Evolutionary conservation across 2,329 filamentous ascomycete genomes (phyloP).

Genomic region (Verticillium albo-atrum): DNA sequence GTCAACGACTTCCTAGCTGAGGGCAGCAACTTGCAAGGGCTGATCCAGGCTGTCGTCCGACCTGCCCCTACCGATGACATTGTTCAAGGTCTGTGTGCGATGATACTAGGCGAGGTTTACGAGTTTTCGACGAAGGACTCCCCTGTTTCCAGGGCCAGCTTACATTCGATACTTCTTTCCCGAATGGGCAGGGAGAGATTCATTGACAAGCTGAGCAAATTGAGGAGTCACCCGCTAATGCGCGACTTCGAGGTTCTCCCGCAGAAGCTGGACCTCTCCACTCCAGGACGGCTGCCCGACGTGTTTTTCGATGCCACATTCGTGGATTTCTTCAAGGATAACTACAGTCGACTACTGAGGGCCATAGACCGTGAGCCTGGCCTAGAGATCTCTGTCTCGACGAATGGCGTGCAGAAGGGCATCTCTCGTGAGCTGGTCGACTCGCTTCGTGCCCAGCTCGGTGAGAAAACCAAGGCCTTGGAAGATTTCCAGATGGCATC

Average conservation of each 20-base stretch:
- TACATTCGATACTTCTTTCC: constrained; percentile 73
- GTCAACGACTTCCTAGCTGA: constrained; percentile 92
- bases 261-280: constrained; percentile 55
- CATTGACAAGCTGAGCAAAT: constrained; percentile 70
- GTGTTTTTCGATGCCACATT: constrained; percentile 84
- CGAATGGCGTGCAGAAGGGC: constrained; percentile 78
- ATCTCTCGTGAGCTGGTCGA: constrained; percentile 94
- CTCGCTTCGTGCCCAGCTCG: constrained; percentile 70
- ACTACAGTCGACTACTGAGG: constrained; percentile 78
- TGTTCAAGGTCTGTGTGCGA: constrained; percentile 76
- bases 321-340: constrained; percentile 93
- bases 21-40: constrained; percentile 83
- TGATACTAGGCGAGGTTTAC: constrained; percentile 83
- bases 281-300: constrained; percentile 57
- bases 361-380: constrained; percentile 89
- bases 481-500: constrained; percentile 42
- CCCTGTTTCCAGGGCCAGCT: constrained; percentile 73
- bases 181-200: constrained; percentile 84
- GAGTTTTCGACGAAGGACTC: constrained; percentile 98
- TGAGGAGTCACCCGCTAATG: constrained; percentile 73
- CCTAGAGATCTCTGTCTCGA: constrained; percentile 75
- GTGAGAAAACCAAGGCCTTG: constrained; percentile 59
- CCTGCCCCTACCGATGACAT: constrained; percentile 57
- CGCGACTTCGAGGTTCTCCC: constrained; percentile 87
- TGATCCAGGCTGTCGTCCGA: constrained; percentile 69